Evolutionary conservation across 2,329 filamentous ascomycete species (phyloP).

Genomic region (Chaetomiaceae sp.): DNA sequence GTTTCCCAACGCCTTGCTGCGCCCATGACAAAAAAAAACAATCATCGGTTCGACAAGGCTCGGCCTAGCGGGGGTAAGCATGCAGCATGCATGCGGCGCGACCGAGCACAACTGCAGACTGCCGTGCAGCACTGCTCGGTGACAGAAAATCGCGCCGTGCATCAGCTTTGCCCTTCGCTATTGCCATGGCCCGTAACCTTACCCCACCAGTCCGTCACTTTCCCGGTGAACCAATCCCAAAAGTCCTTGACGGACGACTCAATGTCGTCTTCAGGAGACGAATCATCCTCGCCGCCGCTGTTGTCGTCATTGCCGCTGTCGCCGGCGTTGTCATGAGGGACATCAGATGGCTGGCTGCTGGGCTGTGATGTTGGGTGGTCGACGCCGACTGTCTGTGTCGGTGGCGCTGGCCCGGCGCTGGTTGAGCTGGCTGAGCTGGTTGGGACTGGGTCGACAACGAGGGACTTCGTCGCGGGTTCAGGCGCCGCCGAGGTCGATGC

Average conservation of each 20-base stretch:
- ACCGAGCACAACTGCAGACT: background rate
- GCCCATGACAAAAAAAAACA: background rate
- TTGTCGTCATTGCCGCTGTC: conserved; percentile 6
- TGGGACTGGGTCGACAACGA: conserved; percentile 17
- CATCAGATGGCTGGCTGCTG: conserved; percentile 14
- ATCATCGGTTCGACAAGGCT: no score
- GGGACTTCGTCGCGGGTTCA: conserved; percentile 9
- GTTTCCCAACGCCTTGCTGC: conserved; percentile 1
- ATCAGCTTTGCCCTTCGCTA: background rate
- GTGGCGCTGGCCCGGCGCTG: conserved; percentile 5
- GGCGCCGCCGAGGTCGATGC: conserved; percentile 9
- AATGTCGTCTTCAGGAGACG: conserved; percentile 28
- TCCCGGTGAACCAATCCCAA: conserved; percentile 48
- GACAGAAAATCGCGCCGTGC: background rate
- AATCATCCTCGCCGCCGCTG: conserved; percentile 16
- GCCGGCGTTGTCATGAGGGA: conserved; percentile 1
- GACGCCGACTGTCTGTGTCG: conserved; percentile 21
- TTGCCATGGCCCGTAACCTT: conserved; percentile 32
- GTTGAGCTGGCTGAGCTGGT: no score
- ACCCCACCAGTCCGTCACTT: conserved; percentile 41
- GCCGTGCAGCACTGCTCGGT: background rate
- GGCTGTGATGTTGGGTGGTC: conserved; percentile 23
- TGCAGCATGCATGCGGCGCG: background rate
- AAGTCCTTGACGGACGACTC: conserved; percentile 31
- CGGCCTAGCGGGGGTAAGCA: no score